phyloP scores from a whole-genome alignment of 768 basidiomycete species.

The Tubosaeta sp. region DNA sequence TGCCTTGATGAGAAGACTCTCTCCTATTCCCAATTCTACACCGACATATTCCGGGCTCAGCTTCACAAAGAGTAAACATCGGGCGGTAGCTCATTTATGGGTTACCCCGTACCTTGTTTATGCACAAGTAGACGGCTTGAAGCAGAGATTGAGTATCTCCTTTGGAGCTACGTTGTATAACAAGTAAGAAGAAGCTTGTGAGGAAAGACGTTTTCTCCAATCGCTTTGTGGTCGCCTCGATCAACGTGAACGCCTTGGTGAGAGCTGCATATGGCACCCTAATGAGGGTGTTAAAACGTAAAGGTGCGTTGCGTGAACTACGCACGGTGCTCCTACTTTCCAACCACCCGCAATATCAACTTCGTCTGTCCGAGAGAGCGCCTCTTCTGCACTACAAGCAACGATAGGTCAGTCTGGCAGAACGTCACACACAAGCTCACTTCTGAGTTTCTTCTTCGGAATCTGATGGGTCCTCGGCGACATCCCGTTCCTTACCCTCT shows the following conservation, averaged over 20 bases:
- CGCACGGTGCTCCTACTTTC: slow-evolving; percentile 82
- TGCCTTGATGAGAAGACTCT: slow-evolving; percentile 90
- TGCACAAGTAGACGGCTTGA: slow-evolving; percentile 91
- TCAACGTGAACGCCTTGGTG: slow-evolving; percentile 80
- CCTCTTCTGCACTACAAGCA: slow-evolving; percentile 54
- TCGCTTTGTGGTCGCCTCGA: slow-evolving; percentile 93
- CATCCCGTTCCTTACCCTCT: slow-evolving; percentile 38
- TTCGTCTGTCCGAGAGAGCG: slow-evolving; percentile 53
- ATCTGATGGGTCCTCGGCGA: slow-evolving; percentile 35
- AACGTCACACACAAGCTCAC: slow-evolving; percentile 35
- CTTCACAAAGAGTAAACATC: slow-evolving; percentile 36
- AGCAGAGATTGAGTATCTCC: slow-evolving; percentile 73
- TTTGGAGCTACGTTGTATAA: slow-evolving; percentile 79
- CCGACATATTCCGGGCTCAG: slow-evolving; percentile 94
- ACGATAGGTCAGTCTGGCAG: slow-evolving; percentile 1
- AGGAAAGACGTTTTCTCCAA: slow-evolving; percentile 87
- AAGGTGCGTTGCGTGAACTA: slow-evolving; percentile 7
- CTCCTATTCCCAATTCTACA: slow-evolving; percentile 93
- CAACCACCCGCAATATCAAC: slow-evolving; percentile 80
- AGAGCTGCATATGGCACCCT: slow-evolving; percentile 95
- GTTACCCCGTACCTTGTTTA: slow-evolving; percentile 71
- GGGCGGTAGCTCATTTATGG: background rate
- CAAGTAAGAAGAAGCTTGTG: slow-evolving; percentile 83
- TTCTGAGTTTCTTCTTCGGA: slow-evolving; percentile 56
- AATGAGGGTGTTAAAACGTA: background rate